These are phyloP conservation scores for Citrus glauca DNA, from an alignment of 345 rosid species.

Conservation along the genomic window DNA sequence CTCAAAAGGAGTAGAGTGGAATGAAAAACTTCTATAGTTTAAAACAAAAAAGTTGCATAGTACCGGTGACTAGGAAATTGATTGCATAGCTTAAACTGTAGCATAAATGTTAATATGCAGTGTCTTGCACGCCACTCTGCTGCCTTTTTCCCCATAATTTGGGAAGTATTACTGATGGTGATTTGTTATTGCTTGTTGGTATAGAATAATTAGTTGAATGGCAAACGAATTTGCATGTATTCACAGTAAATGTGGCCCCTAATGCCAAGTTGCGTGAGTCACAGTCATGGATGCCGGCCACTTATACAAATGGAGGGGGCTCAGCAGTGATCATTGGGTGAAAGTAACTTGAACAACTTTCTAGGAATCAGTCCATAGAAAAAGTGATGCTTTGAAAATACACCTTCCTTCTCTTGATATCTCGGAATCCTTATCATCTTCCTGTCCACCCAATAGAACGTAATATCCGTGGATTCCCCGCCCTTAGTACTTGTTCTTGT, in stretches of 20 bases:
- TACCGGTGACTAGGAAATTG: background rate
- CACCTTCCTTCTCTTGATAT: constrained; percentile 12
- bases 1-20: background rate
- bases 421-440: constrained; percentile 40
- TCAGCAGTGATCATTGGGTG: constrained; percentile 55
- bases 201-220: background rate
- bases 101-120: background rate
- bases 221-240: background rate
- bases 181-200: background rate
- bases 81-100: background rate
- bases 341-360: constrained; percentile 41
- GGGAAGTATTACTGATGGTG: background rate
- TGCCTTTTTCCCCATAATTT: background rate
- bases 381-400: constrained; percentile 23
- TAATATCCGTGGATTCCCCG: constrained; percentile 32
- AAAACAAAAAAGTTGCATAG: background rate
- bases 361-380: constrained; percentile 30
- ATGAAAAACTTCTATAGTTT: background rate
- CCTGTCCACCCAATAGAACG: constrained; percentile 18
- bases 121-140: background rate
- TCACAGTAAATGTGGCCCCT: background rate
- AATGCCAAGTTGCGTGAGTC: constrained; percentile 41
- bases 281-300: constrained; percentile 31
- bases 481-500: constrained; percentile 4
- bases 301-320: constrained; percentile 20